Evolutionary conservation across 139 green algal genomes (phyloP), one percentile per base, ranked within the genome.

Genomic region (Micractinium sp.): DNA sequence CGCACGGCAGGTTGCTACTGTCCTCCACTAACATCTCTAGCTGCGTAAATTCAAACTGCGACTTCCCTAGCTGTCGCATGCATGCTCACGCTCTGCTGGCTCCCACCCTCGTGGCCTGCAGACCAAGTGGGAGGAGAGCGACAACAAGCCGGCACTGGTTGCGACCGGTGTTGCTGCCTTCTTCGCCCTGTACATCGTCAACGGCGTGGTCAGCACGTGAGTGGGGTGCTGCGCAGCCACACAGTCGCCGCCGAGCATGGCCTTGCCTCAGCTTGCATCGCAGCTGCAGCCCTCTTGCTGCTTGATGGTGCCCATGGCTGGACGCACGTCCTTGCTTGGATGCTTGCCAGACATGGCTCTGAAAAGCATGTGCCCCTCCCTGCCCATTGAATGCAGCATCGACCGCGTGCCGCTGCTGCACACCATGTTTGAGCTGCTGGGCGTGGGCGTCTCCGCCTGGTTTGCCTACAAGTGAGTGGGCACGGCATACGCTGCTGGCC

Each of bases 131-230:
- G 90, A 93, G 75, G 83, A 31, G 15, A 90, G 90, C 67, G 84
- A 92, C 56, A 91, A 90, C 71, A 93, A 93, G 90, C 89, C 89
- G 69, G 82, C 56, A 60, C 75, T 93, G 5, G 80, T 93, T 4
- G 90, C 87, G n/a, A 74, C 60, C 27, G 90, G 84, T 35, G 66
- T 83, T 31, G 90, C 66, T 38, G 39, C 39, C 73, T 14, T 92
- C 23, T 36, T 93, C 7, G 90, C 71, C 75, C 88, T 93, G 9
- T 93, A 92, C 82, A 47, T 93, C 76, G 29, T 47, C 31, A 75
- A 33, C 60, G 78, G 82, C 76, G 18, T 93, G 36, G 47, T 93
- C 13, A 76, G 60, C 80, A 75, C 74, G 69, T 88, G n/a, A 88
- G 85, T 19, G 31, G 25, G 5, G 1, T 80, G 33, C 29, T 3